phyloP scores from a whole-genome alignment of 2,329 filamentous ascomycete genomes.

The Fusarium marasasianum region DNA sequence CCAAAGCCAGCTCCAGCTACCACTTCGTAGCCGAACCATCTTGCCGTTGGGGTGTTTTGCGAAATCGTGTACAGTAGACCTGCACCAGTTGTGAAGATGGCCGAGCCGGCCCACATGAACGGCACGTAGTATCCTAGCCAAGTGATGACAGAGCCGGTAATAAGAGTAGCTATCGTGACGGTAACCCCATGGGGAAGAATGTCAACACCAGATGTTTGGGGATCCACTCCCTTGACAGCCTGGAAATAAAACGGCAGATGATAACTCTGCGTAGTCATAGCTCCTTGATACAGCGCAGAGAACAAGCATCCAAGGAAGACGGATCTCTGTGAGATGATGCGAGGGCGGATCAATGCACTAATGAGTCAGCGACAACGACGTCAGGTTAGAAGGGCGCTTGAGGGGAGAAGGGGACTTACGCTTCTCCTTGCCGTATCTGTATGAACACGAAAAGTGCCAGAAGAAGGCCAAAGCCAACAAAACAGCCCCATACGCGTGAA shows the following conservation, averaged over 20 bases:
- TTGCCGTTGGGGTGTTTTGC: conserved; percentile 43
- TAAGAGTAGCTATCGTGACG: conserved; percentile 13
- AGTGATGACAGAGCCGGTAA: conserved; percentile 22
- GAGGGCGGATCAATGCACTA: conserved; percentile 28
- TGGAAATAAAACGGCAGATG: conserved; percentile 40
- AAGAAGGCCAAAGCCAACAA: conserved; percentile 32
- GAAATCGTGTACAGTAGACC: conserved; percentile 37
- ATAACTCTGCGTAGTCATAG: conserved; percentile 34
- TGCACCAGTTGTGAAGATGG: conserved; percentile 22
- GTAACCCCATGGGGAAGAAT: conserved; percentile 35
- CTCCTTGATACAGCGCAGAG: conserved; percentile 32
- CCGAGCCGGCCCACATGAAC: conserved; percentile 34
- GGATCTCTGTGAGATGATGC: conserved; percentile 24
- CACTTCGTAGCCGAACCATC: conserved; percentile 58
- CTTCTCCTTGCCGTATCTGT: conserved; percentile 25
- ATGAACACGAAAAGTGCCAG: conserved; percentile 18
- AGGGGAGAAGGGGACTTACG: neutral
- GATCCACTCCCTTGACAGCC: conserved; percentile 26
- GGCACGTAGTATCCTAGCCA: conserved; percentile 28
- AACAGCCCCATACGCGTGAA: conserved; percentile 34
- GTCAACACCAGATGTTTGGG: conserved; percentile 26
- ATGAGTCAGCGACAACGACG: neutral
- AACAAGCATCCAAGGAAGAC: conserved; percentile 30
- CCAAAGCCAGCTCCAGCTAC: conserved; percentile 55
- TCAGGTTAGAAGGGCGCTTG: neutral